These are phyloP conservation scores for Tuber melanosporum DNA, from an alignment of 495 filamentous ascomycete species.

Conservation along the genomic window DNA sequence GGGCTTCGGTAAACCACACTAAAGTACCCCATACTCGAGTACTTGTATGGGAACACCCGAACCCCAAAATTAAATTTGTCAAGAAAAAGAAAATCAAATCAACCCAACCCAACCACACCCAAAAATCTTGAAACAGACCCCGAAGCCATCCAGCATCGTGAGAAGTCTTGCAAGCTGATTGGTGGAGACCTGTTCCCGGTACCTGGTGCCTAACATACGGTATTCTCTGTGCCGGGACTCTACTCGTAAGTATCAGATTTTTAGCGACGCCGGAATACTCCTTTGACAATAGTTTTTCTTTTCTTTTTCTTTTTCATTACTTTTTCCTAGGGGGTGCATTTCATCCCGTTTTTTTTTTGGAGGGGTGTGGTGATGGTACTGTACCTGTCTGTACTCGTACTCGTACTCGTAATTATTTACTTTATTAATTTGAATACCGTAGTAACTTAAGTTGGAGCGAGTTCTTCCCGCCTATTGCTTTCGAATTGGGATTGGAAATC, in stretches of 20 bases:
- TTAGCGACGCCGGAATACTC: background rate
- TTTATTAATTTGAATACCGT: background rate
- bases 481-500: background rate
- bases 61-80: constrained; percentile 15
- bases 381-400: too few relatives aligned
- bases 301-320: background rate
- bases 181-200: background rate
- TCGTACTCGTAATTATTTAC: background rate
- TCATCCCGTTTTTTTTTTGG: background rate
- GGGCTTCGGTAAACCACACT: constrained; percentile 8
- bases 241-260: background rate
- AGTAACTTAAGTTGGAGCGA: too few relatives aligned
- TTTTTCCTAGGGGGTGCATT: background rate
- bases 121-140: background rate
- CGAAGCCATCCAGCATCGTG: background rate
- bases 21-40: constrained; percentile 10
- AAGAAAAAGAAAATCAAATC: constrained; percentile 20
- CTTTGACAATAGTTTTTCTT: background rate
- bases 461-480: background rate
- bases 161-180: background rate
- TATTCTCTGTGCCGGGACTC: background rate
- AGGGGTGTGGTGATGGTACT: background rate
- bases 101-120: background rate
- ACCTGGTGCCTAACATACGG: background rate
- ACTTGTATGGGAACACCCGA: constrained; percentile 5